phyloP scores from a whole-genome alignment of 306 rosid genomes.

The Ceratonia siliqua region DNA sequence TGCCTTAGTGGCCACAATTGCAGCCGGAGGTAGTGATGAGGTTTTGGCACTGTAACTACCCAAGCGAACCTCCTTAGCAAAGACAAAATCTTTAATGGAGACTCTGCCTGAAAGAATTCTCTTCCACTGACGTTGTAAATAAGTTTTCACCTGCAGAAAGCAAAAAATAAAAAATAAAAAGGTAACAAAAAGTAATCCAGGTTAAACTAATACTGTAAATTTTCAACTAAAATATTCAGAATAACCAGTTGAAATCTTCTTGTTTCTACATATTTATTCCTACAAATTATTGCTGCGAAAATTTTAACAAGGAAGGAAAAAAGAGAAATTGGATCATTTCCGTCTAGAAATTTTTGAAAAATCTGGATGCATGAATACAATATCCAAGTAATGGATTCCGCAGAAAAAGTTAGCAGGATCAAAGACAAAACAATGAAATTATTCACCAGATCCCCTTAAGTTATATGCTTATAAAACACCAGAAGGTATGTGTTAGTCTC shows the following conservation, averaged over 20 bases:
- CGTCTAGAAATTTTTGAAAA: background rate
- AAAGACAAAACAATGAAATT: constrained; percentile 2
- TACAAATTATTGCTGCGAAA: background rate
- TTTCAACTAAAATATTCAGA: constrained; percentile 30
- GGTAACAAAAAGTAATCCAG: constrained; percentile 24
- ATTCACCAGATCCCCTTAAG: constrained; percentile 7
- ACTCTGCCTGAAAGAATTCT: constrained; percentile 80
- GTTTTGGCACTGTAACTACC: constrained; percentile 77
- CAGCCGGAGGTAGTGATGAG: constrained; percentile 95
- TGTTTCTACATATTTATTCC: constrained; percentile 17
- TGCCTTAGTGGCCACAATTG: constrained; percentile 93
- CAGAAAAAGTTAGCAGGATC: background rate
- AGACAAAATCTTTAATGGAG: constrained; percentile 82
- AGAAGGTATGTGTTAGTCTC: no score
- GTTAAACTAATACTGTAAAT: constrained; percentile 18
- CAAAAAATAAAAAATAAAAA: constrained; percentile 34
- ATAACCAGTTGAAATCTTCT: background rate
- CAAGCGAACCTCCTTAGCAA: constrained; percentile 92
- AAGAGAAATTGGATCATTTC: background rate
- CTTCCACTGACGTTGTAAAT: constrained; percentile 88
- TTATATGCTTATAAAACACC: no score
- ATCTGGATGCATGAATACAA: constrained; percentile 7
- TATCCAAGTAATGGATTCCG: background rate
- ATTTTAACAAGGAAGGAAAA: constrained; percentile 10
- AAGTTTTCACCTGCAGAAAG: constrained; percentile 64